These are phyloP conservation scores for Retiboletus flavoniger DNA, from an alignment of 1,284 basidiomycete species.

Conservation along the genomic window DNA sequence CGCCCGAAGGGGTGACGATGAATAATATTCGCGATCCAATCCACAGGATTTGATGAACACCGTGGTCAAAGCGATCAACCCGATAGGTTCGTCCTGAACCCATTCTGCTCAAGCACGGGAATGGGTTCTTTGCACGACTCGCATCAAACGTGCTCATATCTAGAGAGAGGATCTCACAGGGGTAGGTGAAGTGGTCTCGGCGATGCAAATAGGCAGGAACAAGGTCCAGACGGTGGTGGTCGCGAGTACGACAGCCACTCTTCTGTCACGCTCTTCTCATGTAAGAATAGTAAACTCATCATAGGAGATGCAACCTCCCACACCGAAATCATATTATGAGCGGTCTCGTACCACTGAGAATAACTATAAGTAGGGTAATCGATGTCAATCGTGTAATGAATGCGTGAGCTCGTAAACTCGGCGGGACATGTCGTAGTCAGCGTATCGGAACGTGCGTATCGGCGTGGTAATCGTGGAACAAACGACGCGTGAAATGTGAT, in stretches of 20 bases:
- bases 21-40: too few relatives aligned
- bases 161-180: constrained; percentile 8
- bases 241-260: constrained; percentile 7
- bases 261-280: background rate
- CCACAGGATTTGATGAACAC: constrained; percentile 10
- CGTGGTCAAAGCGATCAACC: constrained; percentile 12
- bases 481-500: constrained; percentile 3
- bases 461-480: constrained; percentile 1
- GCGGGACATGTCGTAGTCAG: background rate
- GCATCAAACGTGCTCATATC: constrained; percentile 6
- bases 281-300: background rate
- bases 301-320: background rate
- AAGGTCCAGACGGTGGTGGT: constrained; percentile 7
- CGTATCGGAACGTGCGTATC: constrained; percentile 10
- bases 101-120: constrained; percentile 5
- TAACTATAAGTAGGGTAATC: constrained; percentile 24
- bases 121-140: constrained; percentile 7
- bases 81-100: constrained; percentile 3
- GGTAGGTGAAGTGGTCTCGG: constrained; percentile 11
- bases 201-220: constrained; percentile 10
- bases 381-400: constrained; percentile 10
- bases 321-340: constrained; percentile 19
- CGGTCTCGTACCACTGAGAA: constrained; percentile 15
- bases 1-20: too few relatives aligned
- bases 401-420: constrained; percentile 4